A percentile compares a stretch with the other conserved stretches of the same genome.
Conservation (phyloP, 1,284 basidiomycete genomes). For the Trametes polyzona region DNA sequence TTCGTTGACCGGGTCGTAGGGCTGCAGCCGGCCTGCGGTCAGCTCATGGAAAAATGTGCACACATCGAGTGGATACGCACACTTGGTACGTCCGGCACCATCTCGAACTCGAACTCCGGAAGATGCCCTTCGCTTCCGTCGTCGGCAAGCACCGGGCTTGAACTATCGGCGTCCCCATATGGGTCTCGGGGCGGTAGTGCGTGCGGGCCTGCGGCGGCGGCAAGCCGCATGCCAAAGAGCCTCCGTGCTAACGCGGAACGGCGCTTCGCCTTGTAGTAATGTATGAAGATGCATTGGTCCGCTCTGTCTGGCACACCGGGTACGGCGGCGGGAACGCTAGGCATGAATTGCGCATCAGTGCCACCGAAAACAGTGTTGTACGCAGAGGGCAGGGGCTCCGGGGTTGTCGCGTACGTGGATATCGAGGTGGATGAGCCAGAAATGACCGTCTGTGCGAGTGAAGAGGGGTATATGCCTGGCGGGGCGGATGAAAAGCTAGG, state of each 20-base stretch:
- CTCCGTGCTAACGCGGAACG: too few relatives aligned
- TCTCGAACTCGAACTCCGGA: conserved; percentile 6
- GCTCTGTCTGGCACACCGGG: neutral
- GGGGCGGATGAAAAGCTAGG: neutral
- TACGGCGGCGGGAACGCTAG: neutral
- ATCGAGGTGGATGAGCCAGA: neutral
- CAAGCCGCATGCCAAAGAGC: conserved; percentile 4
- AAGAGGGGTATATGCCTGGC: too few relatives aligned
- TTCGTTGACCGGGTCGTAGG: conserved; percentile 15
- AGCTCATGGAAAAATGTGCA: neutral
- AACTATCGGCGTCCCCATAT: neutral
- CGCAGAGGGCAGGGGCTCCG: neutral
- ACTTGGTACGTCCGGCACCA: neutral
- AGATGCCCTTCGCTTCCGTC: neutral
- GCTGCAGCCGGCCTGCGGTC: neutral
- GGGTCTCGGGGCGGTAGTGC: conserved; percentile 5
- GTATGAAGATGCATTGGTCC: conserved; percentile 29
- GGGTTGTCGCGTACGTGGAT: neutral
- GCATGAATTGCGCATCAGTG: neutral
- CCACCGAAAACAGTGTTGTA: neutral
- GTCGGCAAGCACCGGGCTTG: neutral
- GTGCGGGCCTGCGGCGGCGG: conserved; percentile 24
- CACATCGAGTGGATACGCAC: neutral
- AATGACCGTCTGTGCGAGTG: too few relatives aligned
- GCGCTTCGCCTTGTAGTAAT: conserved; percentile 29